phyloP scores from a whole-genome alignment of 1,139 yeast species.

The Blastobotrys aristatus region DNA sequence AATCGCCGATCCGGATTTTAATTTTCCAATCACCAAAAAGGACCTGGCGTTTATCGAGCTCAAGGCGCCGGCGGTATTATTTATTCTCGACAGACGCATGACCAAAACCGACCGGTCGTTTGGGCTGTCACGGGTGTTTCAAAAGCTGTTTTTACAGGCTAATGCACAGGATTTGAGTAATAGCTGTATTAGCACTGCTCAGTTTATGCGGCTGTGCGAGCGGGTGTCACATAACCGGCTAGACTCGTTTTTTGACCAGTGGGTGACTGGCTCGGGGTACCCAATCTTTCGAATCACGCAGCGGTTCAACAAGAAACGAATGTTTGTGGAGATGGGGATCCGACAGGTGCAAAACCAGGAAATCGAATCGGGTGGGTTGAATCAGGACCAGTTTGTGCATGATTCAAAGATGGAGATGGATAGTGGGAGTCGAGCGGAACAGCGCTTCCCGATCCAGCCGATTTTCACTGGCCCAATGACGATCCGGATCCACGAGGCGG shows the following conservation, averaged over 20 bases:
- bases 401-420: constrained; percentile 36
- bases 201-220: constrained; percentile 89
- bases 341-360: constrained; percentile 81
- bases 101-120: constrained; percentile 93
- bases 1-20: constrained; percentile 58
- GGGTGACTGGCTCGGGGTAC: constrained; percentile 88
- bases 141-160: constrained; percentile 86
- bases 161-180: constrained; percentile 90
- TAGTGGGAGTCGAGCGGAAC: constrained; percentile 17
- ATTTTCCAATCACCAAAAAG: constrained; percentile 62
- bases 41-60: constrained; percentile 62
- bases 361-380: constrained; percentile 37
- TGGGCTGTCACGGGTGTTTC: constrained; percentile 86
- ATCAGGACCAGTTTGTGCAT: constrained; percentile 36
- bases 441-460: constrained; percentile 24
- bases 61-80: constrained; percentile 82
- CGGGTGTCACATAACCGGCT: constrained; percentile 84
- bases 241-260: constrained; percentile 81
- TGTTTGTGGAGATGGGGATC: constrained; percentile 91
- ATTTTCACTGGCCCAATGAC: constrained; percentile 80
- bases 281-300: constrained; percentile 88
- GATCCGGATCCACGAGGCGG: constrained; percentile 93
- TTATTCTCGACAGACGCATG: constrained; percentile 84
- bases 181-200: constrained; percentile 73
- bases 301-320: constrained; percentile 85